Evolutionary conservation across 345 rosid genomes (phyloP), one percentile per base, ranked within the genome.

Genomic region (Litchi chinensis): DNA sequence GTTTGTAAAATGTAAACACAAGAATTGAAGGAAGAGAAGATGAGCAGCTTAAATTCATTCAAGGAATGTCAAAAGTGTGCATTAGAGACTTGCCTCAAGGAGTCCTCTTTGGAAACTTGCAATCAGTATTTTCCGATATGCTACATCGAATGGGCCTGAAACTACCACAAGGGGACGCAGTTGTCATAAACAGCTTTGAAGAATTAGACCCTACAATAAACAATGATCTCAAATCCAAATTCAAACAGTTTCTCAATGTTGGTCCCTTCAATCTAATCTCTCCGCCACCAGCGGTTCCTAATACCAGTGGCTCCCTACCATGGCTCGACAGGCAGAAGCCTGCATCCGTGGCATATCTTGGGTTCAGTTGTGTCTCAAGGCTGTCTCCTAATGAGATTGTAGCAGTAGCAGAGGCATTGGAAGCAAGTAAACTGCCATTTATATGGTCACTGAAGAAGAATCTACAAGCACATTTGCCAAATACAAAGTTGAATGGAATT

Each of bases 161-260:
- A 3, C 75, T 86, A 3, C 86, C 87, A 2, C 68, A 72, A 44
- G 88, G 86, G 57, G 60, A 78, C 6, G 86, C 89, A 1, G 86
- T 88, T 13, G 80, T 83, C 74, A 46, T 86, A 0, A 88, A 88
- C 76, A 74, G 84, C 13, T 88, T 86, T 65, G 83, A 85, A 74
- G 87, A 82, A 26, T 70, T 88, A 18, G 91, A 89, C 16, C 88
- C 79, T 1, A 59, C 18, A 26, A 71, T 75, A 6, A 85, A 87
- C 21, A 64, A 50, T 10, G 81, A 86, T 24, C 75, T 86, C 28
- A 83, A 82, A 39, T 80, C 88, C 70, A 81, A 79, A 39, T 70
- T 86, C 79, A 83, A 79, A 15, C 52, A 22, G 59, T 77, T 79
- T 59, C 82, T 86, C 44, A 63, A 62, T 66, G 80, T 85, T 12